Base-by-base conservation (phyloP, 768 basidiomycete genomes). In the Termitomyces titanicus region DNA sequence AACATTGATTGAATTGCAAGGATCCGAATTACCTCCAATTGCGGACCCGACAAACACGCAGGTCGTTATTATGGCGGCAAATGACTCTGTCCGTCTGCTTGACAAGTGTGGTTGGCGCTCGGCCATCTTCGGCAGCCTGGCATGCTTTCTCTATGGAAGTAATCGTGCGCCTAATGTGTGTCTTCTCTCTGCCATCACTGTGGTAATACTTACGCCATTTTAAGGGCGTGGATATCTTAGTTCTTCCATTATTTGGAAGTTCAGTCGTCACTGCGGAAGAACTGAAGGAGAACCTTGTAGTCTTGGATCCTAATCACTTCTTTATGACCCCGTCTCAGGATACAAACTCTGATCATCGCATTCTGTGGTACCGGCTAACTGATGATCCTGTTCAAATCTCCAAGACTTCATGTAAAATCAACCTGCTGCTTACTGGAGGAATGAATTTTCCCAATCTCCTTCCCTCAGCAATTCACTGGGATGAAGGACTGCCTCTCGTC, bases 371-470 rank as follows among this genome's bases (percentile, higher is more conserved):
- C 53, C 68, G 71, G 6, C 37, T 60, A 6, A 51, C 47, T 3
- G 35, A 57, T 22, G n/a, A 33, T 20, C 37, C 51, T 12, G 33
- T 52, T 8, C 48, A 61, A 13, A 67, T 66, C 37, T 40, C 51
- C 22, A 63, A 65, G 2, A 62, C 68, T 0, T 66, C 70, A 37
- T 72, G 72, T 53, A 78, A 77, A 62, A 72, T 79, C 57, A 77
- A 79, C 61, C 65, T 78, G 37, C 67, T 78, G 18, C 59, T 72
- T 11, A 75, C 77, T 0, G 73, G 75, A 1, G 66, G 57, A n/a
- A 71, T 79, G 68, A 61, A 72, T 55, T 73, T 79, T 9, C 76
- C 77, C 0, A 43, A 47, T 35, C 51, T 79, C 2, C 63, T 64
- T 0, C 55, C 58, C 0, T 33, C 55, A 0, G 47, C 51, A 13